Evolutionary conservation across 177 flowering plant species (phyloP), one percentile per base, ranked within the genome.

Genomic region (Telopea speciosissima): DNA sequence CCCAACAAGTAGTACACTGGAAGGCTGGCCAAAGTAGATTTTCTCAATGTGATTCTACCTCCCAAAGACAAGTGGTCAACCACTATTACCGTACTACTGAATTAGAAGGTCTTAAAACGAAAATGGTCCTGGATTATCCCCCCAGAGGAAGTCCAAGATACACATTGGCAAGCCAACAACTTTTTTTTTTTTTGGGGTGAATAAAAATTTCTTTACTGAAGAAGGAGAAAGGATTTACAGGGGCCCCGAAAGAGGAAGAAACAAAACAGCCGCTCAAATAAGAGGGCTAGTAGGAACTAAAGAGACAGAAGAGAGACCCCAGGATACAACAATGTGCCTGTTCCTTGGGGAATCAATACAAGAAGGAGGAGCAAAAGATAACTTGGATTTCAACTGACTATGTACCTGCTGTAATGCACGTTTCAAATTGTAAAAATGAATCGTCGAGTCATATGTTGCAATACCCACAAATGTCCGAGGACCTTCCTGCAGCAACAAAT

Each of bases 391-490:
- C n/a, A n/a, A 8, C 24, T 11, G 40, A 13, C 23, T 25, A 74
- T 12, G 60, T 68, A 93, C 98, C 94, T 93, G 98, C 75, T 89
- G 97, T 42, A 87, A 64, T 70, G 87, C 90, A 26, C 97, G 85
- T 75, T 87, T 93, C 77, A 93, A 81, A 84, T 87, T 93, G 84
- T 93, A 93, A 72, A 93, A 93, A 78, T 93, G 98, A 63, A 93
- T 85, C 13, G 95, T 89, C 9, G 93, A 88, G 80, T 94, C 98
- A 85, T 86, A 94, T 74, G 98, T 92, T 76, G 98, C 98, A 76
- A 94, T 79, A 62, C 98, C 98, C 52, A 92, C 98, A 86, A 87
- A 78, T 31, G 97, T 94, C 54, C 88, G 86, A 70, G 96, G 96
- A 80, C 95, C 93, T 78, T 89, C 96, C 98, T 94, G 95, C 76